Evolutionary conservation across 345 rosid genomes (phyloP), one percentile per base, ranked within the genome.

Genomic region (Syzygium jambos): DNA sequence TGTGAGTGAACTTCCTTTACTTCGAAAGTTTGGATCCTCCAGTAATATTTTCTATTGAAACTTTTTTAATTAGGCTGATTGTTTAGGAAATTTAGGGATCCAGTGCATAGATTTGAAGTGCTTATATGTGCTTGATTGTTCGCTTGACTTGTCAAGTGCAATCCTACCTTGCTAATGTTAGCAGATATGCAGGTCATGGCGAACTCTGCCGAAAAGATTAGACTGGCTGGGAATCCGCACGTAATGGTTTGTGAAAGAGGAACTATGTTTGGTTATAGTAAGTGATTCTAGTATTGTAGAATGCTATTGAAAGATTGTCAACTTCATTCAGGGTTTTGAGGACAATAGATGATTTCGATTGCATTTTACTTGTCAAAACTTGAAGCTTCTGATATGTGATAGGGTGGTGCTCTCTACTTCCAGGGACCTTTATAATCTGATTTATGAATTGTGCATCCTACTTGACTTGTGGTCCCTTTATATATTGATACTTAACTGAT

Each of bases 211-310:
- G 96, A 96, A 95, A 98, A 98, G 93, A 90, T 98, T 89, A 93
- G 95, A 90, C 89, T 95, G 89, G 98, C 99, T 84, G 99, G 99
- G 89, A 98, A 98, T 92, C 93, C 96, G 73, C 93, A 97, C 90
- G 98, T 97, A 86, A 97, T 97, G 99, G 98, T 97, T 86, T 96
- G 99, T 52, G 98, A 97, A 89, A 93, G 99, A 88, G 99, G 99
- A 91, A 96, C 99, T 85, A 97, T 97, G 99, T 97, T 97, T 91
- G 99, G 99, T 84, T 97, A 96, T 89, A 94, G 99, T 97, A 95
- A 96, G 99, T 93, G 52, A 34, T 57, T 41, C 22, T 87, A 10
- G n/a, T 16, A 52, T 21, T 85, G n/a, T 57, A 51, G 25, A 51
- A 86, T 21, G 52, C 51, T 41, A 16, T 43, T 73, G 82, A 38